Evolutionary conservation across 208 protist genomes (phyloP), one percentile per base, ranked within the genome.

Genomic region (Trypanosoma platydactyli): DNA sequence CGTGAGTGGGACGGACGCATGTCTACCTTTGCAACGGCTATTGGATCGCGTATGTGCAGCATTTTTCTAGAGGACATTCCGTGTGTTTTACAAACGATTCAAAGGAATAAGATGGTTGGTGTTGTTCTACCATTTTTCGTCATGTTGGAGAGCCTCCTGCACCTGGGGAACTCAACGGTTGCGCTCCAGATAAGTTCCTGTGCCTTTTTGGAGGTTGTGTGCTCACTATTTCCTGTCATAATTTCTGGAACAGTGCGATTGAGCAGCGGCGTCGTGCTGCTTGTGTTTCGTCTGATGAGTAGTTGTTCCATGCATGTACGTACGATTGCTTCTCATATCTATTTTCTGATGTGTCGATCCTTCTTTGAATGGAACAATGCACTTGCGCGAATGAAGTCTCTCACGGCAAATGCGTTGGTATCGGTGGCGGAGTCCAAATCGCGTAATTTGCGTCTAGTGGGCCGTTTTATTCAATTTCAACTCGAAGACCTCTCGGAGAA

Each of bases 271-370:
- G 81, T 96, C 76, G 71, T 90, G 35, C 71, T 92, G 20, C 74
- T 96, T 16, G 85, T 79, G 11, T 90, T 92, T 64, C 86, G 86
- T 58, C 75, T 96, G 54, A 92, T 96, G 88, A 93, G 88, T 70
- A 90, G 77, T 53, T 93, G 82, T 62, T 94, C 79, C 64, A 79
- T 87, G 67, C 75, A 88, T 61, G 91, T 96, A 30, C 87, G 91
- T 53, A 63, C 61, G 30, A 80, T 78, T 12, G 81, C 88, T 1
- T 68, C 71, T 42, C 77, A 60, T 44, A 83, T 79, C 12, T 92
- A 88, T 45, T 60, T 93, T 16, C n/a, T 91, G 18, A 94, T 96
- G 81, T 79, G 84, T 67, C 84, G 91, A 51, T 75, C 83, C 29
- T 93, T 79, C 66, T 96, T 84, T 61, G 74, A 64, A 12, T 89